Percentiles rank a stretch among this genome's conserved stretches.
phyloP scores from a whole-genome alignment of 2,329 filamentous ascomycete genomes.

The Trichophyton mentagrophytes region DNA sequence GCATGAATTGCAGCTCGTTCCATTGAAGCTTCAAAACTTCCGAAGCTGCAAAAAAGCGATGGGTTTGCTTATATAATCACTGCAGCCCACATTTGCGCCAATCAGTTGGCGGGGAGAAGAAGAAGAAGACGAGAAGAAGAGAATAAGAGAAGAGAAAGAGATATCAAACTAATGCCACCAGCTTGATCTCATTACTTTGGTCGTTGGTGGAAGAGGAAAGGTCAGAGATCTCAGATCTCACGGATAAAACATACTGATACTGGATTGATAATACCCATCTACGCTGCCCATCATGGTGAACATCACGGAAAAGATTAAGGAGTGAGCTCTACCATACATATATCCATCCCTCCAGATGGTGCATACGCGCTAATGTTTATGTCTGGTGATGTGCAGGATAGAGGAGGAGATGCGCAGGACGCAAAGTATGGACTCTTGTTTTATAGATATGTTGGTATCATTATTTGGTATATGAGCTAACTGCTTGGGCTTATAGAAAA shows the following conservation, averaged over 20 bases:
- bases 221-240: not conserved
- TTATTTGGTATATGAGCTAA: slow-evolving; percentile 14
- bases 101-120: slow-evolving; percentile 2
- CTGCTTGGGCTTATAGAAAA: slow-evolving; percentile 52
- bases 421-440: slow-evolving; percentile 57
- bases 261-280: slow-evolving; percentile 14
- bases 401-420: slow-evolving; percentile 99
- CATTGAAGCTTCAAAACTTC: not conserved
- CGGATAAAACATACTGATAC: not conserved
- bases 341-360: not conserved
- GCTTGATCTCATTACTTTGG: not conserved
- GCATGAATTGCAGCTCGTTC: not conserved
- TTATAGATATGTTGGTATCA: slow-evolving; percentile 5
- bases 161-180: not conserved
- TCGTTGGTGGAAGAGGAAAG: not conserved
- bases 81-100: slow-evolving; percentile 2
- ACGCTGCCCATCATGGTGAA: slow-evolving; percentile 63
- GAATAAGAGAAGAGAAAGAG: not conserved
- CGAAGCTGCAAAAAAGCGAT: not conserved
- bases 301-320: slow-evolving; percentile 99
- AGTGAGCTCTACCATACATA: slow-evolving; percentile 45
- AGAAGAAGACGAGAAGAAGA: not conserved
- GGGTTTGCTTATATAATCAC: not conserved
- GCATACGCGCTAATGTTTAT: slow-evolving; percentile 13
- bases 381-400: slow-evolving; percentile 51